These are phyloP conservation scores for Globisporangium orthogonon DNA, from an alignment of 352 stramenopile genomes.

Conservation along the genomic window DNA sequence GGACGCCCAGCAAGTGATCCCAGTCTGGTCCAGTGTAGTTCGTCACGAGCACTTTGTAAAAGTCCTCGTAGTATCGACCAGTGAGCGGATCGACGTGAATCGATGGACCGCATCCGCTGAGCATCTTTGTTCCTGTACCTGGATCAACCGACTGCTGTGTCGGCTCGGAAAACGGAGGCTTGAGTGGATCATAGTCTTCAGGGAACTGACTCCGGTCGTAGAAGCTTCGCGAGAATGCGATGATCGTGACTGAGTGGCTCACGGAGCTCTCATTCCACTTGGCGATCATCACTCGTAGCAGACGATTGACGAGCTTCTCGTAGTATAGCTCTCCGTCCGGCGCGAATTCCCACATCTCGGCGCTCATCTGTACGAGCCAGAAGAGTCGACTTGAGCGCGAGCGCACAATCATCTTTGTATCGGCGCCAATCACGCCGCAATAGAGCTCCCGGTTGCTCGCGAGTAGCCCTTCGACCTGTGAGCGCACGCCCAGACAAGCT, in stretches of 20 bases:
- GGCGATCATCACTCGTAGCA: slow-evolving; percentile 67
- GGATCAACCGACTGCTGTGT: slow-evolving; percentile 19
- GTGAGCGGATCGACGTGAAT: slow-evolving; percentile 53
- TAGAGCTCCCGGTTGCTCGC: slow-evolving; percentile 47
- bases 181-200: slow-evolving; percentile 35
- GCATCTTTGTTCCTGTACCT: slow-evolving; percentile 24
- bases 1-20: slow-evolving; percentile 79
- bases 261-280: slow-evolving; percentile 86
- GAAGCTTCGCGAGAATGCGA: slow-evolving; percentile 89
- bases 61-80: slow-evolving; percentile 65
- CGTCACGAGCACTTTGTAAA: slow-evolving; percentile 80
- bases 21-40: slow-evolving; percentile 90
- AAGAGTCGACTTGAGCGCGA: slow-evolving; percentile 94
- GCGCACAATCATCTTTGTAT: slow-evolving; percentile 95
- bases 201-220: slow-evolving; percentile 77
- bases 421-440: slow-evolving; percentile 92
- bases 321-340: slow-evolving; percentile 87
- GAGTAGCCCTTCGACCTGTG: slow-evolving; percentile 89
- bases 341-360: slow-evolving; percentile 92
- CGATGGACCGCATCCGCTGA: slow-evolving; percentile 33
- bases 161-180: slow-evolving; percentile 36
- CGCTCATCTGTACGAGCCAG: slow-evolving; percentile 97
- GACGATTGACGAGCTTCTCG: slow-evolving; percentile 82
- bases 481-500: slow-evolving; percentile 71
- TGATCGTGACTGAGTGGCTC: slow-evolving; percentile 89